Evolutionary conservation across 208 protist genomes (phyloP).

Genomic region (Phytomonas sp.): DNA sequence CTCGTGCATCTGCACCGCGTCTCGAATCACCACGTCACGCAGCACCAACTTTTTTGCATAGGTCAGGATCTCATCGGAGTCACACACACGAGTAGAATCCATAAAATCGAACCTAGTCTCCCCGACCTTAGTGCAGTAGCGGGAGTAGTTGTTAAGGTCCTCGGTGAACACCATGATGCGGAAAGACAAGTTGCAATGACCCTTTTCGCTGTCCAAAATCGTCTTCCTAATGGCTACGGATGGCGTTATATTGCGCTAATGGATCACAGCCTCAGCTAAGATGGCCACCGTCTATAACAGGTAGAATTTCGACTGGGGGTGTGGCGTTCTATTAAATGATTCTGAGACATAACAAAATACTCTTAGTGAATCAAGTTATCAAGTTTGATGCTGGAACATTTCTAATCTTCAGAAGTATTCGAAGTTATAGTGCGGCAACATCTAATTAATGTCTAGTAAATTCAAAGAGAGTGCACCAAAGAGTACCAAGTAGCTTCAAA

Average conservation of each 20-base stretch:
- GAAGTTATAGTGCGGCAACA: neutral
- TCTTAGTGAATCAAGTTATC: no score
- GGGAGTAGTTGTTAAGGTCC: conserved; percentile 22
- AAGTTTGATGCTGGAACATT: neutral
- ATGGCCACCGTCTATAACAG: no score
- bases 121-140: conserved; percentile 29
- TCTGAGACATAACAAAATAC: no score
- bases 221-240: no score
- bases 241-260: no score
- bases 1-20: conserved; percentile 34
- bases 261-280: no score
- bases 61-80: conserved; percentile 25
- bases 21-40: conserved; percentile 23
- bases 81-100: conserved; percentile 16
- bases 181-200: no score
- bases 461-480: neutral
- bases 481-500: neutral
- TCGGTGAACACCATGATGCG: conserved; percentile 26
- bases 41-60: conserved; percentile 19
- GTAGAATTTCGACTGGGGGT: neutral
- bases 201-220: no score
- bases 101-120: conserved; percentile 13
- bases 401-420: neutral
- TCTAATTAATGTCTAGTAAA: neutral
- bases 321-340: neutral